Evolutionary conservation across 2,329 filamentous ascomycete genomes (phyloP).

Genomic region (Pezizomycotina sp.): DNA sequence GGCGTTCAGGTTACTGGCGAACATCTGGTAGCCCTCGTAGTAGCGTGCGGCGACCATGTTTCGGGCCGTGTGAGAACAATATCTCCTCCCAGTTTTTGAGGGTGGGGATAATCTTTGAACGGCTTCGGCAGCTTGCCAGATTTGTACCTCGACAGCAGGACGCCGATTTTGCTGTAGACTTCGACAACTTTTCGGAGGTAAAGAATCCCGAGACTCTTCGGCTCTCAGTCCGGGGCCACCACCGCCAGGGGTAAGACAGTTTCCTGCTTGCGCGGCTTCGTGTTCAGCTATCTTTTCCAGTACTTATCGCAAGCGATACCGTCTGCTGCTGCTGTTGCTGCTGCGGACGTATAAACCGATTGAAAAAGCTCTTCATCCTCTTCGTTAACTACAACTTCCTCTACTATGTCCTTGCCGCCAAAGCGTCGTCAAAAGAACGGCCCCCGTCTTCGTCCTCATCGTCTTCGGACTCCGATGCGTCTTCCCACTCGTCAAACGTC

Average conservation of each 20-base stretch:
- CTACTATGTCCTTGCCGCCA: constrained; percentile 4
- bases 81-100: constrained; percentile 83
- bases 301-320: constrained; percentile 74
- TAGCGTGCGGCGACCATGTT: constrained; percentile 62
- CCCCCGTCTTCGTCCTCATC: constrained; percentile 19
- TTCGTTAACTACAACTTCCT: constrained; percentile 46
- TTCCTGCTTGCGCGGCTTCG: constrained; percentile 48
- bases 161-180: constrained; percentile 80
- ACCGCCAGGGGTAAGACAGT: constrained; percentile 27
- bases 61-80: constrained; percentile 72
- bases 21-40: constrained; percentile 82
- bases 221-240: constrained; percentile 26
- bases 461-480: constrained; percentile 20
- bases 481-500: constrained; percentile 19
- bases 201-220: constrained; percentile 68
- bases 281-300: constrained; percentile 85
- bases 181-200: constrained; percentile 86
- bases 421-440: constrained; percentile 9
- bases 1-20: constrained; percentile 62
- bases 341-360: constrained; percentile 66
- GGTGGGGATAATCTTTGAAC: constrained; percentile 87
- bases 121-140: constrained; percentile 93
- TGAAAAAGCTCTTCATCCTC: constrained; percentile 78
- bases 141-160: constrained; percentile 82
- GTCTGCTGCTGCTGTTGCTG: constrained; percentile 51